Base-by-base conservation (phyloP, 805 yeast genomes). In the Candida quercuum region DNA sequence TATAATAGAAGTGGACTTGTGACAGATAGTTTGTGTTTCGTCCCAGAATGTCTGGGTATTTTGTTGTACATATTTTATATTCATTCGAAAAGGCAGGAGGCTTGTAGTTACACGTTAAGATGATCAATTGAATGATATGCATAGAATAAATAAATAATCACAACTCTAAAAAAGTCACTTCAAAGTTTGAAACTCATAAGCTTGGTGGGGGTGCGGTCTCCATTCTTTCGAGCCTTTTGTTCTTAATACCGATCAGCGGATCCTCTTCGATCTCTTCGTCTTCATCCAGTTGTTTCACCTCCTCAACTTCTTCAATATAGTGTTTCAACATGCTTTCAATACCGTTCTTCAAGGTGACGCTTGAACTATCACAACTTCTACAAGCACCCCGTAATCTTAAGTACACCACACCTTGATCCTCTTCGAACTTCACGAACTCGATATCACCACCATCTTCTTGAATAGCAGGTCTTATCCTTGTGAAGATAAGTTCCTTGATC, bases 401-500 rank as follows among this genome's bases (percentile, higher is more conserved):
- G 38, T 63, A 69, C 1, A 79, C 86, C 1, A 72, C 67, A 8
- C 87, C 87, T 3, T 64, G 53, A 7, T 69, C 70, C 44, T 76
- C 80, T 43, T 76, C 78, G 51, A 80, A 79, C 2, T 66, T 64
- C 24, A 81, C 76, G 59, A 78, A 80, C 49, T 78, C 85, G 32
- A 80, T 72, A 51, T 80, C 87, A 5, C 87, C 87, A 32, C 87
- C 87, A 51, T 80, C 87, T 42, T 80, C 87, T 54, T 78, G 85
- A 43, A 80, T 69, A 0, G 86, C 86, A 2, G 87, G 87, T 54
- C 83, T 70, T 34, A 80, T 80, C 52, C 84, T 68, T 2, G 87
- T 80, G 54, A 77, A 78, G 26, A 80, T 76, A 45, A 80, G 60
- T 55, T 80, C 87, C 47, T 80, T 80, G 48, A 80, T 80, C 73